Evolutionary conservation across 306 rosid genomes (phyloP), one percentile per base, ranked within the genome.

Genomic region (Ammopiptanthus mongolicus): DNA sequence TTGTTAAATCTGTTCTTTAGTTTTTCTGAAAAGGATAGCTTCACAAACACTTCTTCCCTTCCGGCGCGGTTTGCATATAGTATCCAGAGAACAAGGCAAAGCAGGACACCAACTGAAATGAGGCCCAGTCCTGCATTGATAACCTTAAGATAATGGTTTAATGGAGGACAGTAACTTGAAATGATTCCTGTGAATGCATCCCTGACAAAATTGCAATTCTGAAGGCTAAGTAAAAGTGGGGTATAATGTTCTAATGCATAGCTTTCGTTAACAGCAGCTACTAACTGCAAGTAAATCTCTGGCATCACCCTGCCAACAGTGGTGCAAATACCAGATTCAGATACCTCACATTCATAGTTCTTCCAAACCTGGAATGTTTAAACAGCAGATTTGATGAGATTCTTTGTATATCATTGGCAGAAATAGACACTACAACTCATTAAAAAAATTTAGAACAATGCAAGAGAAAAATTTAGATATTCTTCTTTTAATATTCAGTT

Each of bases 51-150:
- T 62, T 84, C 97, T 88, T 78, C 91, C 89, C 88, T 85, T 86
- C 31, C 83, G 89, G 91, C 91, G 97, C 90, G 93, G 97, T 95
- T 92, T 71, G 99, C 88, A 83, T 87, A 92, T 42, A 95, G 93
- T 69, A 90, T 74, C 99, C 99, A 95, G 41, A 95, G 90, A 74
- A 95, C 88, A 62, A 95, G 99, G 60, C 97, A 92, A 59, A 95
- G 91, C 79, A 95, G 72, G 42, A 92, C 91, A 59, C 97, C 97
- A 14, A 90, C 97, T 13, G 99, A 95, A 58, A 90, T 83, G 80
- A 95, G 87, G 14, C 88, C 97, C 68, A 95, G 81, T 46, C 99
- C 99, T 18, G 88, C 87, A 78, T 87, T 87, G 61, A 91, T 85
- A 41, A 88, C 78, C 86, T 87, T 83, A 15, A 95, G 92, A 80